Evolutionary conservation across 257 asterid genomes (phyloP), one percentile per base, ranked within the genome.

Genomic region (Osmanthus fragrans): DNA sequence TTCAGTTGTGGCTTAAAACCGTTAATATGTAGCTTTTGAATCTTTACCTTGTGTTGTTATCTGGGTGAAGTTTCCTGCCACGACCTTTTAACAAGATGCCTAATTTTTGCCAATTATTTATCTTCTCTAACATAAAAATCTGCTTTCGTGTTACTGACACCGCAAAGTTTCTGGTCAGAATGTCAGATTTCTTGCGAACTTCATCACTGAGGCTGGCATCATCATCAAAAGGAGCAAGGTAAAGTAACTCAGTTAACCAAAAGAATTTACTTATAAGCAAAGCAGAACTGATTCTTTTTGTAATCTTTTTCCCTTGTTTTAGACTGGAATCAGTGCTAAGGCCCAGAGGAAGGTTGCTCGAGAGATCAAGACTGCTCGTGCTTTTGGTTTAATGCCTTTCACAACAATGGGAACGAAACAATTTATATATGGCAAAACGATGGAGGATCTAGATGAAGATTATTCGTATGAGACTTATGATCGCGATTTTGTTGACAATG

Each of bases 311-410:
- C 34, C 18, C 69, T 63, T 23, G 16, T 60, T 9, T 23, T 49
- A 85, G 91, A 83, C 91, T 71, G 76, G 74, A 73, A 87, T 87
- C 51, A 85, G 91, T 65, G 91, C 91, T 73, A 87, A 85, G 85
- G 91, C 91, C 7, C 91, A 87, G 77, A 83, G 89, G 76, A 87
- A 85, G 80, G 70, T 87, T 10, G 89, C 91, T 21, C 80, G 91
- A 45, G 69, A 63, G 36, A 63, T 63, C 69, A 63, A 63, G 69
- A 63, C 99, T 71, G 98, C 98, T 33, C 92, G 99, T 23, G 95
- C 99, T 69, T 96, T 96, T 65, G 99, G 99, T 68, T 89, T 96
- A 71, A 83, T 96, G 95, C 99, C 99, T 3, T 96, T 96, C 89
- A 93, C 98, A 73, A 86, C 96, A 33, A 93, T 96, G 99, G 98